Conservation (phyloP, 345 rosid species). For the Balakata baccata region DNA sequence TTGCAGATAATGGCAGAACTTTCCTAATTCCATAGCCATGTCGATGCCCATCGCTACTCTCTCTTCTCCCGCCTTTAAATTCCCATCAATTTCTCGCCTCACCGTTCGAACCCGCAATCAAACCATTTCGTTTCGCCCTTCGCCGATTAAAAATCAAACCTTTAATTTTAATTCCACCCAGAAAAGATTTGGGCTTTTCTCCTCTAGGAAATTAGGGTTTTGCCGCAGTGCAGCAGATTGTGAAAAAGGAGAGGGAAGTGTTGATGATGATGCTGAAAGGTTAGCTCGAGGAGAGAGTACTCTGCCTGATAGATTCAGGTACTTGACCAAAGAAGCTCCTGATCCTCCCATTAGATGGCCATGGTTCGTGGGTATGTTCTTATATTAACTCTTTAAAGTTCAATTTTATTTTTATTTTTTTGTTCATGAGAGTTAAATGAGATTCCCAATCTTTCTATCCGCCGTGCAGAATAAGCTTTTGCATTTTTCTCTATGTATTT, state of each 20-base stretch:
- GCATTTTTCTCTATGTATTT: not conserved
- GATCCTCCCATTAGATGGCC: constrained; percentile 72
- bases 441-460: not conserved
- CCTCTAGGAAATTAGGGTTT: constrained; percentile 23
- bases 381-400: not conserved
- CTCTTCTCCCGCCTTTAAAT: constrained; percentile 17
- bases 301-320: constrained; percentile 81
- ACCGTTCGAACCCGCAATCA: constrained; percentile 6
- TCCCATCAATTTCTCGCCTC: constrained; percentile 16
- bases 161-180: not conserved
- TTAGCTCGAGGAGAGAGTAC: constrained; percentile 69
- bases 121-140: constrained; percentile 4
- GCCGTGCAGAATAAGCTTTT: not conserved
- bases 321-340: constrained; percentile 78
- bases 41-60: constrained; percentile 19
- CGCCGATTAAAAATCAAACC: constrained; percentile 4
- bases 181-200: constrained; percentile 20
- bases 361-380: constrained; percentile 67
- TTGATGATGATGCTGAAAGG: constrained; percentile 47
- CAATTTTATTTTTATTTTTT: not conserved
- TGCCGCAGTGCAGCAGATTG: constrained; percentile 34
- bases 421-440: not conserved
- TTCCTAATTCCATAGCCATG: constrained; percentile 8
- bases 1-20: not conserved
- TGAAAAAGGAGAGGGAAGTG: constrained; percentile 26